These are phyloP conservation scores for Limnanthes douglasii DNA, from an alignment of 345 rosid genomes.

Conservation along the genomic window DNA sequence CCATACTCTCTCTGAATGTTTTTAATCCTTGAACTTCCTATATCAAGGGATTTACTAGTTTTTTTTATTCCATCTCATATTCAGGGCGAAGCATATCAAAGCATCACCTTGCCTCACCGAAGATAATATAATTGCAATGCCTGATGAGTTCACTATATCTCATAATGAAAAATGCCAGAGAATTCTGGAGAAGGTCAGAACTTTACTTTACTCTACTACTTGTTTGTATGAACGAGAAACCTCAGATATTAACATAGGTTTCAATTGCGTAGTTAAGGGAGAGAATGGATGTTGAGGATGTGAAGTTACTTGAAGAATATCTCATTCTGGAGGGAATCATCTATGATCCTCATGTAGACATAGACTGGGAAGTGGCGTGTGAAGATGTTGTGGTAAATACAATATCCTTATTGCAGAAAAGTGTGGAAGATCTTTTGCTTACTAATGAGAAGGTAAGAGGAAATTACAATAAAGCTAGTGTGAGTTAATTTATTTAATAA, in stretches of 20 bases:
- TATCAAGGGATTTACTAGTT: not conserved
- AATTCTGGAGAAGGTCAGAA: slow-evolving; percentile 37
- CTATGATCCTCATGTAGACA: slow-evolving; percentile 22
- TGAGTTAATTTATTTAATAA: no score
- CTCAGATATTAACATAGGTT: not conserved
- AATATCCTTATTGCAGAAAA: slow-evolving; percentile 29
- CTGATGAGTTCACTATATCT: slow-evolving; percentile 11
- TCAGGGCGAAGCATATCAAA: slow-evolving; percentile 86
- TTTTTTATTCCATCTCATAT: slow-evolving; percentile 2
- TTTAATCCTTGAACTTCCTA: not conserved
- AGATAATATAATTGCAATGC: slow-evolving; percentile 25
- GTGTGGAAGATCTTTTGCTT: slow-evolving; percentile 32
- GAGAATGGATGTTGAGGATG: slow-evolving; percentile 39
- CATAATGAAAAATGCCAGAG: slow-evolving; percentile 34
- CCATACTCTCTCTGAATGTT: not conserved
- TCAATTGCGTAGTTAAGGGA: slow-evolving; percentile 33
- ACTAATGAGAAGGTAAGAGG: slow-evolving; percentile 41
- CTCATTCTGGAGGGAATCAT: slow-evolving; percentile 35
- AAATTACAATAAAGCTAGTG: no score
- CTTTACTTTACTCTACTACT: slow-evolving; percentile 4
- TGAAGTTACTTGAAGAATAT: slow-evolving; percentile 54
- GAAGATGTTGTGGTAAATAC: slow-evolving; percentile 28
- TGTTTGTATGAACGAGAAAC: slow-evolving; percentile 6
- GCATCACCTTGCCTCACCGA: slow-evolving; percentile 32
- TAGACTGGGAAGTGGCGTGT: slow-evolving; percentile 25